Conservation (phyloP, 2,329 filamentous ascomycete species). For the Microsporum ferrugineum region DNA sequence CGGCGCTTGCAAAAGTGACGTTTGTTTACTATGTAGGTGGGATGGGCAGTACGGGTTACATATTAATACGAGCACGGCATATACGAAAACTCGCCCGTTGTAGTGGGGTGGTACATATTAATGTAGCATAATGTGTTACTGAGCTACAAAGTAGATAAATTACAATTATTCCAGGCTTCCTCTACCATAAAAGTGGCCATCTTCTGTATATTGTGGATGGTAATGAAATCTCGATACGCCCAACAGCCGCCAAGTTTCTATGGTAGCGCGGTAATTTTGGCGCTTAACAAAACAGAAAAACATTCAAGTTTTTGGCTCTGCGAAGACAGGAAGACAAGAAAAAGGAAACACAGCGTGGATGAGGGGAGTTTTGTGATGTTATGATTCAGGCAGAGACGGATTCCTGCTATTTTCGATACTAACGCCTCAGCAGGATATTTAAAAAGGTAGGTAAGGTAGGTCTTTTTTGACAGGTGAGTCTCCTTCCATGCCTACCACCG, state of each 20-base stretch:
- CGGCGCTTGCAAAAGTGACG: neutral
- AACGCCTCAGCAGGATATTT: neutral
- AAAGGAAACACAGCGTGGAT: neutral
- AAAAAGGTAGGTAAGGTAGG: conserved; percentile 15
- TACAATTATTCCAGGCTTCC: neutral
- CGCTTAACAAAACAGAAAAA: conserved; percentile 1
- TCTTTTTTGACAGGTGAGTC: conserved; percentile 2
- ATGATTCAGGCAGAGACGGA: neutral
- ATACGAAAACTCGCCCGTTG: no score
- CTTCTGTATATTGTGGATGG: neutral
- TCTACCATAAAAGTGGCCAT: neutral
- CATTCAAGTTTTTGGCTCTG: neutral
- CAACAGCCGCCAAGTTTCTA: neutral
- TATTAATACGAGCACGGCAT: neutral
- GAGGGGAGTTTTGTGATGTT: neutral
- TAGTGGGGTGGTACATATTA: no score
- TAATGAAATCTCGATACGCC: neutral
- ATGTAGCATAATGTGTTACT: neutral
- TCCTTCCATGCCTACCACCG: neutral
- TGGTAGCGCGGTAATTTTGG: conserved; percentile 3
- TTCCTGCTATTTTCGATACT: neutral
- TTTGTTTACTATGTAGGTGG: neutral
- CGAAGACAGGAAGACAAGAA: neutral
- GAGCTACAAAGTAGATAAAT: neutral
- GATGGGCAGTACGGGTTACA: neutral